A percentile compares a stretch with the other conserved stretches of the same genome.
phyloP scores from a whole-genome alignment of 208 protist genomes.

The Naegleria lovaniensis region DNA sequence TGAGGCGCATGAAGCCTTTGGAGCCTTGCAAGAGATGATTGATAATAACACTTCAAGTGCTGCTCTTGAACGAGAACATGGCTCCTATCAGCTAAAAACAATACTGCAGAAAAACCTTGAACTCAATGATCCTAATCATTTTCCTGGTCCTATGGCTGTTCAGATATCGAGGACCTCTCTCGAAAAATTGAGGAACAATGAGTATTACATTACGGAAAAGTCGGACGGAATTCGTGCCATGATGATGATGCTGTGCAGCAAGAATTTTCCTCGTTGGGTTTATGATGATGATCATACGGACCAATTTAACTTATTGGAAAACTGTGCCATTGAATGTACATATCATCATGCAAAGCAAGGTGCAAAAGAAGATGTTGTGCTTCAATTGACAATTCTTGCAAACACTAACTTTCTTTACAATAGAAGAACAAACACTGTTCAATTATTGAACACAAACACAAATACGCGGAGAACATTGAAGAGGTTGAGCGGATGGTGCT shows the following conservation, averaged over 20 bases:
- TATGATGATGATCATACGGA: neutral
- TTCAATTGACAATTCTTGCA: neutral
- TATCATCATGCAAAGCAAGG: neutral
- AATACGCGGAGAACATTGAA: neutral
- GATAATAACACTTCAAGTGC: neutral
- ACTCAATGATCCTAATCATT: neutral
- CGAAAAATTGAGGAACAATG: neutral
- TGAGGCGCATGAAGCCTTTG: neutral
- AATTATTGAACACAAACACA: neutral
- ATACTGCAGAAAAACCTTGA: neutral
- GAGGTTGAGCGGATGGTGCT: neutral
- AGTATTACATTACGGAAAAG: slow-evolving; percentile 25
- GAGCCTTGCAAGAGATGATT: neutral
- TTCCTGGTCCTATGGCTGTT: slow-evolving; percentile 18
- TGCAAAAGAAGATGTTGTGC: neutral
- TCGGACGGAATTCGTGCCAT: slow-evolving; percentile 13
- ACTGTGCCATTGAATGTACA: neutral
- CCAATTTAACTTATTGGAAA: neutral
- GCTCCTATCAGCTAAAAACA: neutral
- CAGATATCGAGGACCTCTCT: neutral
- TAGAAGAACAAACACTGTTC: neutral
- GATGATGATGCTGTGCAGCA: neutral
- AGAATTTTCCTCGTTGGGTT: neutral
- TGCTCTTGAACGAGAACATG: neutral
- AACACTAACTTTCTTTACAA: neutral